Evolutionary conservation across 306 rosid species (phyloP), one percentile per base, ranked within the genome.

Genomic region (Vicia villosa): DNA sequence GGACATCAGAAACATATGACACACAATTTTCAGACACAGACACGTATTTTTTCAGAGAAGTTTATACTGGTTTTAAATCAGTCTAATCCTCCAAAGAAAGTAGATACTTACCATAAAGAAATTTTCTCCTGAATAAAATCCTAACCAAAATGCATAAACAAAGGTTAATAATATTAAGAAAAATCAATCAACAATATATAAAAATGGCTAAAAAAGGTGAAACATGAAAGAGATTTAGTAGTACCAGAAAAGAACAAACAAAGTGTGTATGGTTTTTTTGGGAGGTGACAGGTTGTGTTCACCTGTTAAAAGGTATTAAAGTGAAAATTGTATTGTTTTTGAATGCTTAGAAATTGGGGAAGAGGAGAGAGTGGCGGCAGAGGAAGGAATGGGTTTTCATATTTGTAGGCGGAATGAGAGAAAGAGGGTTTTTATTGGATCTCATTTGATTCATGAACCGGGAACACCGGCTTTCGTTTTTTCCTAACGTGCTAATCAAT

Each of bases 71-170:
- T n/a, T n/a, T n/a, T n/a, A n/a, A n/a, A n/a, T 17, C 68, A 66
- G 68, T 68, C 20, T 14, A 65, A 69, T 34, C 34, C 62, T 36
- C 61, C 65, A 69, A 74, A 20, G 51, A 32, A 36, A 66, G 36
- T 21, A 14, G 12, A 42, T 45, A 67, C 88, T 90, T 77, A 93
- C 98, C 98, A 93, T 93, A 37, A 85, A 75, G 58, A 83, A 77
- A 57, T 63, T 62, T 43, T 66, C 30, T 64, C 79, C 76, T 45
- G 69, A 63, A 82, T 76, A 52, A 77, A 47, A 81, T 49, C 91
- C 96, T 90, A 95, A 63, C 47, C 82, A 86, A 83, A 52, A 73
- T 26, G 51, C 38, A 85, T 8, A 43, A 45, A 63, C 68, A 83
- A 14, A 54, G 16, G 60, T 92, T 54, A 86, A 75, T 67, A 63